Evolutionary conservation across 805 yeast species (phyloP), one percentile per base, ranked within the genome.

Genomic region (Metschnikowia aberdeeniae): DNA sequence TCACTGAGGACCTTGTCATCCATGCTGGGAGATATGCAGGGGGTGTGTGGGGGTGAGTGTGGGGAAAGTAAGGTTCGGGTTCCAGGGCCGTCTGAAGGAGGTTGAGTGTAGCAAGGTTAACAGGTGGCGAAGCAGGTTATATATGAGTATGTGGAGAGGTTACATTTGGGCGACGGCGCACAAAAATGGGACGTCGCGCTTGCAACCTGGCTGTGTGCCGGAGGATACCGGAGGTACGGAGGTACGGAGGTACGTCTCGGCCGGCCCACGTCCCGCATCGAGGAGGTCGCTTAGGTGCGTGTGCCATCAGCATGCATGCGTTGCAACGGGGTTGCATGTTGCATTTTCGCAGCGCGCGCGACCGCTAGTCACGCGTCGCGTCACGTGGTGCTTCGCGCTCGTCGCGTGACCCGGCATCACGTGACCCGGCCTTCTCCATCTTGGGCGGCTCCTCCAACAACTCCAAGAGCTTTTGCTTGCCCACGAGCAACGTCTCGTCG

Each of bases 391-490:
- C 26, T 22, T 22, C 26, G 8, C 8, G 2, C 26, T 22, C 26
- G 6, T 22, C 26, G 8, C 26, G 26, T 22, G 26, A 22, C 4
- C 6, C 6, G 24, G 4, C 6, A 22, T 22, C 24, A 22, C 19
- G 14, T 11, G 22, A 33, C 22, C 14, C 22, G 12, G 22, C 12
- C 19, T 17, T n/a, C 19, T 14, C 35, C 35, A 33, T 14, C 35
- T 11, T n/a, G 43, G 31, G 50, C 2, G 54, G 64, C 14, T 80
- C 84, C 34, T 82, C 86, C 11, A 77, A 51, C 17, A 82, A 60
- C 43, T 80, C 82, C 46, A 80, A 78, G 48, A 86, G 60, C 56
- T 78, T 81, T 39, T 72, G 76, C 55, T 82, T 88, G 12, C 74
- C 80, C 17, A 85, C 78, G 1, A 62, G 66, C 33, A 80, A 59